phyloP scores from a whole-genome alignment of 768 basidiomycete genomes.

The Amanita exitialis region DNA sequence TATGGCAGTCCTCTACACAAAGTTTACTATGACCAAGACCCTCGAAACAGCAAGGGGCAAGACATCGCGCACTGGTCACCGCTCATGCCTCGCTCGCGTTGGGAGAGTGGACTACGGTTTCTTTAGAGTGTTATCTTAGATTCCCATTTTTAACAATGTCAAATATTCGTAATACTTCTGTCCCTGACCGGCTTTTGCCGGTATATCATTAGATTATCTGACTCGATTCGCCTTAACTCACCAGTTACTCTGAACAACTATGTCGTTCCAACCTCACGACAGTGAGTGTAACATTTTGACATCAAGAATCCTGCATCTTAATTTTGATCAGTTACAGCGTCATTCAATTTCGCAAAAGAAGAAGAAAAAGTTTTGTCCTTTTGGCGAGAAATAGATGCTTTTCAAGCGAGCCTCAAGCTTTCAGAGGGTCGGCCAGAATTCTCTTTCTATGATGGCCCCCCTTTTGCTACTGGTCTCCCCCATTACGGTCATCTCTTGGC shows the following conservation, averaged over 20 bases:
- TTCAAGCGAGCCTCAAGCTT: slow-evolving; percentile 86
- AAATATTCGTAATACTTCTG: no score
- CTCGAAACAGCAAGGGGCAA: neutral
- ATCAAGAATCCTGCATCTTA: slow-evolving; percentile 4
- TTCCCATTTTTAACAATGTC: neutral
- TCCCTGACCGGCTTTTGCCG: slow-evolving; percentile 4
- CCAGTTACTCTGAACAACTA: slow-evolving; percentile 15
- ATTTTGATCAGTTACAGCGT: slow-evolving; percentile 45
- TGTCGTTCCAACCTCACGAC: slow-evolving; percentile 67
- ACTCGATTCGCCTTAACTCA: neutral
- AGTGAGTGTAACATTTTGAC: slow-evolving; percentile 32
- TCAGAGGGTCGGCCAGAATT: slow-evolving; percentile 86
- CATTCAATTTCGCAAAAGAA: slow-evolving; percentile 80
- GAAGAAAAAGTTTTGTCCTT: slow-evolving; percentile 84
- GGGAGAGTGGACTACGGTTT: no score
- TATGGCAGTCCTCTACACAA: neutral
- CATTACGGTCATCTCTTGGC: slow-evolving; percentile 94
- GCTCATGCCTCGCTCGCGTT: neutral
- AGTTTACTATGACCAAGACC: neutral
- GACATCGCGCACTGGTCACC: neutral
- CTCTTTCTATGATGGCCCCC: slow-evolving; percentile 96
- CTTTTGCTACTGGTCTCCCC: slow-evolving; percentile 93
- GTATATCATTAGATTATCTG: neutral
- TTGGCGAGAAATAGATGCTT: slow-evolving; percentile 97
- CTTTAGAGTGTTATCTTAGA: no score